These are phyloP conservation scores for Dictyostelium capitatum DNA, from an alignment of 78 protist genomes.

Conservation along the genomic window DNA sequence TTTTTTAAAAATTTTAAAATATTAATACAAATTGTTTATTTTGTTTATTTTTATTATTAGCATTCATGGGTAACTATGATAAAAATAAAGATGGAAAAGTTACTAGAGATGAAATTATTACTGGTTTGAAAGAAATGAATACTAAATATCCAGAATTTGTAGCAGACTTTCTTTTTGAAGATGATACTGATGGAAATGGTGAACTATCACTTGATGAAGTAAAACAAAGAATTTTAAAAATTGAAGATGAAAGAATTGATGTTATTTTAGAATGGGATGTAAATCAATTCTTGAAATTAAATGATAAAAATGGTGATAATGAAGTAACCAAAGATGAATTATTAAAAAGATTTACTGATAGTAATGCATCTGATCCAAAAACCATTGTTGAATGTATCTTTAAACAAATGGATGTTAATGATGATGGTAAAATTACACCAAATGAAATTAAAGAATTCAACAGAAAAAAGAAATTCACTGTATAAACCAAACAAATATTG, in stretches of 20 bases:
- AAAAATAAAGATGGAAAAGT: too few species aligned
- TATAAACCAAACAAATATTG: too few species aligned
- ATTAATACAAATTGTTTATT: background rate
- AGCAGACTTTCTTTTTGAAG: background rate
- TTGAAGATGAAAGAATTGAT: background rate
- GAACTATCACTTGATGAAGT: background rate
- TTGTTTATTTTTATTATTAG: background rate
- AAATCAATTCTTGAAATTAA: background rate
- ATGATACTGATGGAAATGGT: background rate
- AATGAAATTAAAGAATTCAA: background rate
- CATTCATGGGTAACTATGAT: too few species aligned
- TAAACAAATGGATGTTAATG: background rate
- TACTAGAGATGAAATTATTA: too few species aligned
- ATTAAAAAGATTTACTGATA: background rate
- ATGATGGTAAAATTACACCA: background rate
- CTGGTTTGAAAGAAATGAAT: too few species aligned
- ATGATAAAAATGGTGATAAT: background rate
- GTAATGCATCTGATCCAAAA: background rate
- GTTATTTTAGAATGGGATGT: background rate
- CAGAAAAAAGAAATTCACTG: conserved; percentile 1
- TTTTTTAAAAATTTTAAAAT: background rate
- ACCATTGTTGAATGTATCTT: background rate
- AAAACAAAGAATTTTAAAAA: background rate
- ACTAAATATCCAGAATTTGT: background rate
- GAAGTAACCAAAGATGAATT: background rate